Conservation (phyloP, 371 early-diverging fungal species). For the Rhizomucor pusillus region DNA sequence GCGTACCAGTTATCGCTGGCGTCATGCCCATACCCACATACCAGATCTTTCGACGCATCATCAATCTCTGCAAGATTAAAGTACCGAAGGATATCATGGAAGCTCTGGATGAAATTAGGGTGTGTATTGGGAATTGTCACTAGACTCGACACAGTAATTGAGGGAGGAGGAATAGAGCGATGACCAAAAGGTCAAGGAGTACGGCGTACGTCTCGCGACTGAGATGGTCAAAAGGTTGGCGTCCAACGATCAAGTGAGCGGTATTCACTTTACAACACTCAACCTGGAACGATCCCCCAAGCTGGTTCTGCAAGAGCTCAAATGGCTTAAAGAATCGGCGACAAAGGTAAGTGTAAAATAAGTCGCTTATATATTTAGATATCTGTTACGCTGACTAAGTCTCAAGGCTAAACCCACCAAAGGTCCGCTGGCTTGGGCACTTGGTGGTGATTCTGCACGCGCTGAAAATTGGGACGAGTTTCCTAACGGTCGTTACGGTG, state of each 20-base stretch:
- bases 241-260: slow-evolving; percentile 47
- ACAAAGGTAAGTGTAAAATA: neutral
- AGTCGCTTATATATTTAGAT: neutral
- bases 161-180: slow-evolving; percentile 50
- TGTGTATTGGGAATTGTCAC: slow-evolving; percentile 10
- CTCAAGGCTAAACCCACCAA: no score
- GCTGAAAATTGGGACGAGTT: slow-evolving; percentile 91
- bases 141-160: neutral
- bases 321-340: neutral
- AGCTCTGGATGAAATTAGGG: slow-evolving; percentile 79
- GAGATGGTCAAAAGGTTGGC: slow-evolving; percentile 66
- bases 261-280: slow-evolving; percentile 83
- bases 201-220: slow-evolving; percentile 79
- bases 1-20: slow-evolving; percentile 89
- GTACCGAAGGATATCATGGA: slow-evolving; percentile 72
- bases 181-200: slow-evolving; percentile 92
- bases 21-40: slow-evolving; percentile 94
- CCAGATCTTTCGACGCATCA: slow-evolving; percentile 87
- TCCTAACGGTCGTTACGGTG: slow-evolving; percentile 98
- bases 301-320: slow-evolving; percentile 75
- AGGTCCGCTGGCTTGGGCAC: slow-evolving; percentile 13
- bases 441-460: slow-evolving; percentile 29
- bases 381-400: no score
- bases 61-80: slow-evolving; percentile 73
- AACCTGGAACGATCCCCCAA: slow-evolving; percentile 85